Evolutionary conservation across 495 filamentous ascomycete species (phyloP), one percentile per base, ranked within the genome.

Genomic region (Polyplosphaeria fusca): DNA sequence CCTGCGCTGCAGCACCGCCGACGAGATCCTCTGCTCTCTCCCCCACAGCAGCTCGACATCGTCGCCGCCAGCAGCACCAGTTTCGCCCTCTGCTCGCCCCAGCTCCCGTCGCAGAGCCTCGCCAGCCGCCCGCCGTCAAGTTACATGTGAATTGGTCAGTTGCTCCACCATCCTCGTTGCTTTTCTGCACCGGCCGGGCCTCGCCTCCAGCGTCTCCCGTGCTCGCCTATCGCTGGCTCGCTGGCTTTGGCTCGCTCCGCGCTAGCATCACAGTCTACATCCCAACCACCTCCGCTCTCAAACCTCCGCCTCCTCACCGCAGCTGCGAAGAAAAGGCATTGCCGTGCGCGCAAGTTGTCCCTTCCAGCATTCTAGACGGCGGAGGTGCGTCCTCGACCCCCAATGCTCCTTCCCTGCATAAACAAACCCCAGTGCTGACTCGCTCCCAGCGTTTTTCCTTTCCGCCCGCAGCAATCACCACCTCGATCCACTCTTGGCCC

Each of bases 231-330:
- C 32, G 39, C 50, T 52, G 55, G 55, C 46, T 63, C 60, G 60
- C 63, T 57, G 52, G 62, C 47, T 60, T 67, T 57, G 52, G 62
- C 47, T 60, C 58, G 39, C 39, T 23, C 49, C 39, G 64, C 64
- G 58, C 65, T 65, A 67, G 65, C 60, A 50, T 52, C 52, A 54
- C 47, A 52, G 57, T 56, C 58, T n/a, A 52, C 65, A 63, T 67
- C 65, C 65, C 65, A 67, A 65, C 65, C 66, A 60, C 63, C 63
- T 63, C 59, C 63, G 63, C 66, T 42, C 60, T 55, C 55, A 60
- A 62, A 62, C 63, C 65, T 65, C 61, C 63, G 63, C 63, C 62
- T 64, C 63, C 63, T 59, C 63, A 66, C 66, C 52, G 60, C 62
- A 32, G 47, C 48, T 47, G 56, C 49, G 32, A 47, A 49, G 48